Base-by-base conservation (phyloP, 805 yeast species). In the Cyberlindnera amylophila region DNA sequence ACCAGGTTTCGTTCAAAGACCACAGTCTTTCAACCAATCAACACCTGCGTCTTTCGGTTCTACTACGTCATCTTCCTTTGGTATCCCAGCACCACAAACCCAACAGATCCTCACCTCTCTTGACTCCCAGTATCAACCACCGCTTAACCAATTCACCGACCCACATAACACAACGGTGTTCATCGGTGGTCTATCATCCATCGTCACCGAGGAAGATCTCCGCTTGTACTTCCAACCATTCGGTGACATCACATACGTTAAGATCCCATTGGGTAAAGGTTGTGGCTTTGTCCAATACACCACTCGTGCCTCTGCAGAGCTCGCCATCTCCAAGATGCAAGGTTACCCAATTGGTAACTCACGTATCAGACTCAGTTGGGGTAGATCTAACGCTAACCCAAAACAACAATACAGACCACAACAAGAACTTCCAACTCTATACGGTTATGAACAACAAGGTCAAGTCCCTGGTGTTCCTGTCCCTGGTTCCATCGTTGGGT, bases 281-380 rank as follows among this genome's bases (percentile, higher is more conserved):
- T 87, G 96, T 65, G 96, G 96, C 1, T 88, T 90, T 65, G 88
- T 89, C 41, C 95, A 86, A 62, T 89, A 76, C 60, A 76, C 79
- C 32, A 77, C 82, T 40, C 71, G 96, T 44, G 78, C 79, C 34
- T 80, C 86, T 52, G 96, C 96, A 2, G 96, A 90, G 63, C 73
- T 73, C 41, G 95, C 96, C 10, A 85, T 89, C 48, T 71, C 77
- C 28, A 84, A 82, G 49, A 84, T 89, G 95, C 96, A 89, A 64
- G 96, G 96, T 9, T 86, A 80, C 59, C 87, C 88, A 29, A 82
- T 89, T 53, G 91, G 90, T 38, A 89, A 86, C 44, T 82, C 86
- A 44, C 74, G 91, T 47, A 81, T 89, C 37, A 72, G 96, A 53
- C 72, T 89, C 44, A 82, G 91, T 39, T 89, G 96, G 96, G 96